Evolutionary conservation across 1,284 basidiomycete species (phyloP).

Genomic region (Prillingera fragicola): DNA sequence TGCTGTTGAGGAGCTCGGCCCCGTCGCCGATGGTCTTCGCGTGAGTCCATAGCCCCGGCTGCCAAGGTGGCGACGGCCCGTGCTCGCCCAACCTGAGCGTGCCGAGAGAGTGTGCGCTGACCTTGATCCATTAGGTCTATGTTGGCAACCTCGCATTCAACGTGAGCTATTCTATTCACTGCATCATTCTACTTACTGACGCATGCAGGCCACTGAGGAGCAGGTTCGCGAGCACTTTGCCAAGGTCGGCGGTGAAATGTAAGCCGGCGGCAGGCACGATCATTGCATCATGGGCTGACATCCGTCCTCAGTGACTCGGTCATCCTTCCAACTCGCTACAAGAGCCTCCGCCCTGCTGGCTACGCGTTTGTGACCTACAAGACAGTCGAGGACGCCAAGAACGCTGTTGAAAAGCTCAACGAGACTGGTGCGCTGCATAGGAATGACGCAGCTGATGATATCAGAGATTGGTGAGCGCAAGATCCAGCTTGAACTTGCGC

Average conservation of each 20-base stretch:
- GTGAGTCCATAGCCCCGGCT: slow-evolving; percentile 13
- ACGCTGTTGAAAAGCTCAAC: slow-evolving; percentile 78
- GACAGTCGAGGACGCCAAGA: slow-evolving; percentile 72
- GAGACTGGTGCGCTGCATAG: slow-evolving; percentile 44
- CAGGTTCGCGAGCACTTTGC: slow-evolving; percentile 37
- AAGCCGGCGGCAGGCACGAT: no score
- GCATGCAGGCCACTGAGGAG: slow-evolving; percentile 38
- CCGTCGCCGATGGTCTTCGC: slow-evolving; percentile 19
- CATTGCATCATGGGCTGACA: background rate
- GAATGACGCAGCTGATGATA: background rate
- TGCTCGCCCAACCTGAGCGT: background rate
- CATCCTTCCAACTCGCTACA: slow-evolving; percentile 36
- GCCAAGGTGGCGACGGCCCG: background rate
- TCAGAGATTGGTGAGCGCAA: slow-evolving; percentile 72
- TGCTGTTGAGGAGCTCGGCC: background rate
- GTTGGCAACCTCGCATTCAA: slow-evolving; percentile 46
- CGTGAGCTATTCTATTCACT: slow-evolving; percentile 12
- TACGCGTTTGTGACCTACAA: slow-evolving; percentile 85
- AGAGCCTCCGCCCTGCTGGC: slow-evolving; percentile 53
- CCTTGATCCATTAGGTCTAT: slow-evolving; percentile 37
- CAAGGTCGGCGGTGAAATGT: slow-evolving; percentile 41
- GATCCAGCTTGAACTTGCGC: slow-evolving; percentile 83
- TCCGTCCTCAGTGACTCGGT: slow-evolving; percentile 15
- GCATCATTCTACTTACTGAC: background rate
- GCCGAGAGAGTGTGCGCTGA: background rate